Percentiles rank a stretch among this genome's conserved stretches.
Conservation (phyloP, 2,329 filamentous ascomycete genomes). For the Malbranchea cinnamomea region DNA sequence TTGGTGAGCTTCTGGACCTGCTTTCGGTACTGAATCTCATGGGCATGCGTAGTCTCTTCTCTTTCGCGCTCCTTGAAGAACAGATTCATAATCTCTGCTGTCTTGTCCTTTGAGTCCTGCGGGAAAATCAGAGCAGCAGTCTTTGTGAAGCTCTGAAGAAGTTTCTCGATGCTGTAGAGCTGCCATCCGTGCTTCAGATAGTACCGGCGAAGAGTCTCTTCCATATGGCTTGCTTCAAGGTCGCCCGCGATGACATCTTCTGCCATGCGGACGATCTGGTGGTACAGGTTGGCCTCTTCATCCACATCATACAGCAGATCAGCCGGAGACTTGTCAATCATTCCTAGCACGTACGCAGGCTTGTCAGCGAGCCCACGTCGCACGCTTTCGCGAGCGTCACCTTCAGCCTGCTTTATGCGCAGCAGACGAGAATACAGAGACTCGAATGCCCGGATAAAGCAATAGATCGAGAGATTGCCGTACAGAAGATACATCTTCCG, state of each 20-base stretch:
- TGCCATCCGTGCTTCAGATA: constrained; percentile 78
- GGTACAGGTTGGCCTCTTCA: constrained; percentile 61
- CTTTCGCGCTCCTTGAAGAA: constrained; percentile 70
- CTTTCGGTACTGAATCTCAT: constrained; percentile 79
- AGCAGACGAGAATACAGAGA: constrained; percentile 74
- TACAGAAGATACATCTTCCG: constrained; percentile 80
- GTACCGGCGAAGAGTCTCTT: constrained; percentile 81
- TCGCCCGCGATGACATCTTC: constrained; percentile 75
- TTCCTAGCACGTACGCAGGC: constrained; percentile 67
- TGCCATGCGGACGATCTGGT: constrained; percentile 68
- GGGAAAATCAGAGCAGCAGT: constrained; percentile 73
- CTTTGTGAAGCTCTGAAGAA: constrained; percentile 66
- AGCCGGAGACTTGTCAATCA: constrained; percentile 59
- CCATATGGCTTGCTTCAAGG: constrained; percentile 66
- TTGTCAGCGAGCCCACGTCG: constrained; percentile 58
- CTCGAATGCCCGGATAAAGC: constrained; percentile 88
- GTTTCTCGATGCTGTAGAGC: constrained; percentile 81
- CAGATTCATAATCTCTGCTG: constrained; percentile 71
- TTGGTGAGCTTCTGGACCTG: constrained; percentile 86
- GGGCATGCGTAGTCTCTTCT: constrained; percentile 76
- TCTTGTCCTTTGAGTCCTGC: constrained; percentile 83
- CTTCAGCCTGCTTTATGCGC: constrained; percentile 67
- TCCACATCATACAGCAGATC: constrained; percentile 60
- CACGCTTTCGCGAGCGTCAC: constrained; percentile 58
- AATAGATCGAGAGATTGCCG: constrained; percentile 78